Base-by-base conservation (phyloP, 176 grass and related monocot species). In the Bolboschoenus planiculmis region DNA sequence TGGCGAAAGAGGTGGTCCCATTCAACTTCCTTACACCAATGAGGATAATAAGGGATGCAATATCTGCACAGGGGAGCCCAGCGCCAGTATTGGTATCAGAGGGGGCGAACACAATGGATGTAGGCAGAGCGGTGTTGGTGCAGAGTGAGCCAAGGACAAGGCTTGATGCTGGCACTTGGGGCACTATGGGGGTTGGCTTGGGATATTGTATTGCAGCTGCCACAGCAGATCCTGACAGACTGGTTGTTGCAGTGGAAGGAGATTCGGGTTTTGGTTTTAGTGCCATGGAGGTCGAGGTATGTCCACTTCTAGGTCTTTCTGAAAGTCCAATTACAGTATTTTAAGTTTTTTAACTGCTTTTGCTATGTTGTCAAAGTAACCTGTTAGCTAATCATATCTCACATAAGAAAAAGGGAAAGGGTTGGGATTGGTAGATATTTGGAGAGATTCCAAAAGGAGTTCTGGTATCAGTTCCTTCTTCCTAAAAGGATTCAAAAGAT, bases 211-310 rank as follows among this genome's bases (percentile, higher is more conserved):
- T 98, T 83, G 95, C 95, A 10, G 90, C 88, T 61, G 92, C 95
- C 43, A 87, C 93, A 56, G 87, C 95, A 43, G 87, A 85, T 51
- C 95, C 92, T 4, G 80, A 86, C 50, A 72, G 92, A 37, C 74
- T 98, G 1, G 90, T 98, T 20, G 95, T 98, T 87, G 95, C 95
- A 76, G 92, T 98, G 1, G 95, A 98, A 89, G 95, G 95, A 4
- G 95, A 98, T 78, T 98, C 95, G 64, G 95, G 89, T 59, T 98
- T 93, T 79, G 92, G 95, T 74, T 98, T 98, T 84, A 98, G 92
- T 80, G 95, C 95, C 35, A 98, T 98, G 88, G 92, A 98, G 64
- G 92, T 98, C 75, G 95, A 98, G 95, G 95, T 95, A 98, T 53
- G 87, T 34, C 50, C 42, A 54, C 78, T 23, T 59, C 24, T 62